Conservation (phyloP, 2,329 filamentous ascomycete genomes). For the Sclerotinia borealis region DNA sequence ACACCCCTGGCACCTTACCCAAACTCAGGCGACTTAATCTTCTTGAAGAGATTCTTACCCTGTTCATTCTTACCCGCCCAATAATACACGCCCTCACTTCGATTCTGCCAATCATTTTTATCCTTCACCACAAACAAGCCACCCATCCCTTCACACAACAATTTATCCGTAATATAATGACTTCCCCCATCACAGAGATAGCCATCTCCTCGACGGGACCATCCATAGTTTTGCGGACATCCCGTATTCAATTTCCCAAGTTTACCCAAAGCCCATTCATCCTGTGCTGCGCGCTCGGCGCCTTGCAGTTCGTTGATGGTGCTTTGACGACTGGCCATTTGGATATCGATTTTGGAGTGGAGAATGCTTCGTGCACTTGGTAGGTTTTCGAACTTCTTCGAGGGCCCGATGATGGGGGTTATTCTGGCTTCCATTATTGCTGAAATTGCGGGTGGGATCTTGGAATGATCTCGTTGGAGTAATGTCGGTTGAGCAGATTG, state of each 20-base stretch:
- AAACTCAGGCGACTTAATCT: not conserved
- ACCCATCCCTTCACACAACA: conserved; percentile 21
- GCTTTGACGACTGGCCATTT: conserved; percentile 20
- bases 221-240: conserved; percentile 12
- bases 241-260: conserved; percentile 10
- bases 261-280: conserved; percentile 17
- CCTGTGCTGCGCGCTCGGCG: conserved; percentile 15
- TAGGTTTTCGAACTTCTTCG: not conserved
- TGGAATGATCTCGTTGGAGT: not conserved
- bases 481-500: not conserved
- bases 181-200: conserved; percentile 19
- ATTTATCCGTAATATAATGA: conserved; percentile 20
- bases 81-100: conserved; percentile 5
- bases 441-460: not conserved
- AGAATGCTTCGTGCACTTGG: not conserved
- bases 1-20: not conserved
- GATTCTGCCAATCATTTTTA: conserved; percentile 7
- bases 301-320: conserved; percentile 8
- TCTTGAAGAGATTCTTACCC: not conserved
- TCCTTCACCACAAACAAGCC: conserved; percentile 13
- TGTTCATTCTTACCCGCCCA: not conserved
- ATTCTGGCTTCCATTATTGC: not conserved
- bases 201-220: conserved; percentile 13
- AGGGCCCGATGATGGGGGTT: not conserved
- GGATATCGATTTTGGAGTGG: not conserved